These are phyloP conservation scores for Persicaria maculosa DNA, from an alignment of 148 eudicot species.

Conservation along the genomic window DNA sequence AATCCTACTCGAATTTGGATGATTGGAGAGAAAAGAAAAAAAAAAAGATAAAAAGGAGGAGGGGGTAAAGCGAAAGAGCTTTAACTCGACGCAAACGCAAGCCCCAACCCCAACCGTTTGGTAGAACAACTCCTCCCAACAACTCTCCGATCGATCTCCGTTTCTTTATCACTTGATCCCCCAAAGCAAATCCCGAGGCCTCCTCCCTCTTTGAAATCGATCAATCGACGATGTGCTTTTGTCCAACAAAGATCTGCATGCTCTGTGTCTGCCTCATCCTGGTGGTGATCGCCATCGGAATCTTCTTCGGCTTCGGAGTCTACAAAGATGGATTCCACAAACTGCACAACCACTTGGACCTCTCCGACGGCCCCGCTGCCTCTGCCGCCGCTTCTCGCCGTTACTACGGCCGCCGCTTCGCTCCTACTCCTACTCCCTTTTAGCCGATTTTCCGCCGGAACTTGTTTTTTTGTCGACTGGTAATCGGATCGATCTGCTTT, in stretches of 20 bases:
- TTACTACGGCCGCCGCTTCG: constrained; percentile 2
- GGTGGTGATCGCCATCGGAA: constrained; percentile 36
- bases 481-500: not conserved
- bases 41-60: not conserved
- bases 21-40: not conserved
- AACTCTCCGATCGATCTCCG: not conserved
- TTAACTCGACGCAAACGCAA: constrained; percentile 19
- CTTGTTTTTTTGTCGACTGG: not conserved
- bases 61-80: constrained; percentile 16
- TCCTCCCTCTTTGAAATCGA: not conserved
- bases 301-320: constrained; percentile 50
- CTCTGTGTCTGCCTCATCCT: constrained; percentile 31
- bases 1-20: constrained; percentile 6
- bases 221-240: constrained; percentile 33
- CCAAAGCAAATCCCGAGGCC: not conserved
- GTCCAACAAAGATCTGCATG: constrained; percentile 46
- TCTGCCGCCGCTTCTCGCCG: not conserved
- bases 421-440: not conserved
- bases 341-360: constrained; percentile 22
- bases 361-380: not conserved
- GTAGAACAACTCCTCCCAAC: not conserved
- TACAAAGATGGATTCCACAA: constrained; percentile 51
- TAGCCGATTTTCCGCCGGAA: not conserved
- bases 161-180: not conserved
- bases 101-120: constrained; percentile 10